These are phyloP conservation scores for Cryptococcus jaspeensis DNA, from an alignment of 1,284 basidiomycete species.

Conservation along the genomic window DNA sequence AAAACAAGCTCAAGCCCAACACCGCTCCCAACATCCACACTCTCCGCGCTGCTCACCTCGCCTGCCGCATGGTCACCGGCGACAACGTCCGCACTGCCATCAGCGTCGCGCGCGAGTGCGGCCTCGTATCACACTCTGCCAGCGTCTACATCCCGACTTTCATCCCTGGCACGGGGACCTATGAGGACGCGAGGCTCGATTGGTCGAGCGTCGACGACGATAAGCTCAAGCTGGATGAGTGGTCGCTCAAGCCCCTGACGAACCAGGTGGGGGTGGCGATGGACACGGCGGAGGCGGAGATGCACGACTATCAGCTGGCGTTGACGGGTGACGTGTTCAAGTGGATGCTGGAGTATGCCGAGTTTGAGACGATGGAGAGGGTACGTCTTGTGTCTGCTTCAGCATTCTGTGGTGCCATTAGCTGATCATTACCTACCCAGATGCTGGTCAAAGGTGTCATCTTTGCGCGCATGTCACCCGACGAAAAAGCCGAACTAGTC, in stretches of 20 bases:
- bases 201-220: conserved; percentile 94
- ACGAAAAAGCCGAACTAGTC: conserved; percentile 98
- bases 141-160: conserved; percentile 91
- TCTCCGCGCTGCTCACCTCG: conserved; percentile 83
- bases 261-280: conserved; percentile 58
- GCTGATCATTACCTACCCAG: conserved; percentile 52
- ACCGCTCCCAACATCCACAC: conserved; percentile 89
- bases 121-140: conserved; percentile 80
- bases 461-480: conserved; percentile 98
- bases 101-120: conserved; percentile 93
- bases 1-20: conserved; percentile 95
- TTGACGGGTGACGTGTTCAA: conserved; percentile 97
- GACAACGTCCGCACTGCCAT: conserved; percentile 97
- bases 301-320: conserved; percentile 80
- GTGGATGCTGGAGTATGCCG: conserved; percentile 96
- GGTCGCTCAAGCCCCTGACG: conserved; percentile 73
- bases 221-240: conserved; percentile 79
- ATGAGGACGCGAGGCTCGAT: conserved; percentile 67
- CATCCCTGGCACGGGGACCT: conserved; percentile 70
- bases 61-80: conserved; percentile 97
- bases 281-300: conserved; percentile 69
- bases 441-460: conserved; percentile 99
- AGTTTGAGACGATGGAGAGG: conserved; percentile 87
- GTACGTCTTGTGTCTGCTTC: conserved; percentile 55
- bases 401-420: neutral